phyloP scores from a whole-genome alignment of 208 protist species.

The Vickermania ingenoplastis region DNA sequence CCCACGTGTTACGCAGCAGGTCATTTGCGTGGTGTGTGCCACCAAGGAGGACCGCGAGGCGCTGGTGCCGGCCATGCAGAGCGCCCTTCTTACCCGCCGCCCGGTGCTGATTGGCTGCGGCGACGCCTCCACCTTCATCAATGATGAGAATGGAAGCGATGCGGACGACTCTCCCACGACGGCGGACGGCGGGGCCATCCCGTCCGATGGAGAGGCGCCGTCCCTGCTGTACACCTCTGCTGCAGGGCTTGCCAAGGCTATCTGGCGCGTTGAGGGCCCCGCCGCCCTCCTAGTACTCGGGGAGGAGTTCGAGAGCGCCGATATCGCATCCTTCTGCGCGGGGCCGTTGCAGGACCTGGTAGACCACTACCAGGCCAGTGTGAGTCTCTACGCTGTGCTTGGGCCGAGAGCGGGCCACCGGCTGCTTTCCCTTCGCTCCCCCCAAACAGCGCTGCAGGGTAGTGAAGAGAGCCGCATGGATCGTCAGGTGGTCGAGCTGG shows the following conservation, averaged over 20 bases:
- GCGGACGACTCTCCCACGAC: no score
- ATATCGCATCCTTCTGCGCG: slow-evolving; percentile 23
- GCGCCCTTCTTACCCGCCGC: neutral
- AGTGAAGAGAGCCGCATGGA: neutral
- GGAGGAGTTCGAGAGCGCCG: neutral
- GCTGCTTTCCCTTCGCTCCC: neutral
- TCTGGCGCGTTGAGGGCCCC: neutral
- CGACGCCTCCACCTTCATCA: no score
- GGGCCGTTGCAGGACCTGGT: slow-evolving; percentile 26
- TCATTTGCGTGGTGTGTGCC: neutral
- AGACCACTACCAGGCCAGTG: slow-evolving; percentile 18
- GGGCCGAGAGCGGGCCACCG: neutral
- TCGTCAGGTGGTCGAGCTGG: slow-evolving; percentile 3
- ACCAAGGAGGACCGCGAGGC: neutral
- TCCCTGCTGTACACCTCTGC: neutral
- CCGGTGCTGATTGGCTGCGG: neutral
- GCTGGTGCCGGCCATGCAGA: neutral
- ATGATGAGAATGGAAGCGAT: slow-evolving; percentile 2
- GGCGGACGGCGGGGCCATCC: neutral
- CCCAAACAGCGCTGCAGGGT: neutral
- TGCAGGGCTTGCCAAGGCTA: neutral
- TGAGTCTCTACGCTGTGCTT: slow-evolving; percentile 31
- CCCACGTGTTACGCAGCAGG: neutral
- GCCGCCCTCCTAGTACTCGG: neutral
- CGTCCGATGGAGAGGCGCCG: neutral